phyloP scores from a whole-genome alignment of 306 rosid species.

The Echinosophora koreensis region DNA sequence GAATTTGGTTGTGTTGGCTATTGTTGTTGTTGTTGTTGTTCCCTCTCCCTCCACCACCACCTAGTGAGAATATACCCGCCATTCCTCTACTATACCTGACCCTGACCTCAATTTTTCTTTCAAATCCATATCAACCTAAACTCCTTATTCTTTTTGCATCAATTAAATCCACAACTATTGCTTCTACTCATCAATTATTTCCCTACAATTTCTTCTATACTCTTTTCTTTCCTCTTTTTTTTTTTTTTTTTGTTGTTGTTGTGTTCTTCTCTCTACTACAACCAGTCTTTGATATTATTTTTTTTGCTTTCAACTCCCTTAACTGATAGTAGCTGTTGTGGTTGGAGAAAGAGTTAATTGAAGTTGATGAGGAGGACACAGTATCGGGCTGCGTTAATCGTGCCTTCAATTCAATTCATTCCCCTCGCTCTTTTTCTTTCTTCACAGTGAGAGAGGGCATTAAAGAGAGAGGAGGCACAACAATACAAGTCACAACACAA shows the following conservation, averaged over 20 bases:
- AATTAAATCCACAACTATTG: slow-evolving; percentile 20
- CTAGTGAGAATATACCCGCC: slow-evolving; percentile 95
- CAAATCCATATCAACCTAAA: slow-evolving; percentile 80
- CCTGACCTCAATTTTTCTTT: slow-evolving; percentile 54
- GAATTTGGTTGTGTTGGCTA: slow-evolving; percentile 25
- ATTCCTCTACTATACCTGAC: slow-evolving; percentile 55
- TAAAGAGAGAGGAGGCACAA: slow-evolving; percentile 29
- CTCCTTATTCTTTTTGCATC: background rate
- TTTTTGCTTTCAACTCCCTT: background rate
- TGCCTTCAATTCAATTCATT: slow-evolving; percentile 55
- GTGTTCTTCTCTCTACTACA: background rate
- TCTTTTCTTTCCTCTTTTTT: background rate
- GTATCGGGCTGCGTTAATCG: slow-evolving; percentile 58
- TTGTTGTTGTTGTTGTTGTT: slow-evolving; percentile 12
- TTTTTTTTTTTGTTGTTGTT: slow-evolving; percentile 16
- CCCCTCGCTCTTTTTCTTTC: background rate
- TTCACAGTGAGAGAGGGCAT: slow-evolving; percentile 44
- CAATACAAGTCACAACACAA: slow-evolving; percentile 42
- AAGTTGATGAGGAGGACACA: slow-evolving; percentile 41
- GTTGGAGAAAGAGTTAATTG: slow-evolving; percentile 48
- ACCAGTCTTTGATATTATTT: background rate
- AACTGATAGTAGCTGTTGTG: slow-evolving; percentile 18
- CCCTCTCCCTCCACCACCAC: slow-evolving; percentile 55
- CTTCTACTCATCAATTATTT: slow-evolving; percentile 46
- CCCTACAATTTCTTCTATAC: background rate